Conservation (phyloP, 768 basidiomycete species). For the Mycena venus region DNA sequence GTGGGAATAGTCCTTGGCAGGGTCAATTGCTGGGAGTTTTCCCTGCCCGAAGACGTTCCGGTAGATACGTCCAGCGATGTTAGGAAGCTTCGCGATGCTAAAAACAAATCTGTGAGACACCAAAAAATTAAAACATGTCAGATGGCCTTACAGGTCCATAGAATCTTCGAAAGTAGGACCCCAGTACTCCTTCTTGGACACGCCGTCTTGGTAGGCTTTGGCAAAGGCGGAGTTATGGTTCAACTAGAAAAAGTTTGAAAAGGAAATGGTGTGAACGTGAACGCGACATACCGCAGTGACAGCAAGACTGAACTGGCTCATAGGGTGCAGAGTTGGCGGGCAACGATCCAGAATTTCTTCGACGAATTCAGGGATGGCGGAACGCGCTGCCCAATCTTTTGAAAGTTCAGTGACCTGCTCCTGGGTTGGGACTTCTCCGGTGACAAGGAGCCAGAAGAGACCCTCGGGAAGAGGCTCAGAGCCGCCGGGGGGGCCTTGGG, state of each 20-base stretch:
- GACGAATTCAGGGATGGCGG: slow-evolving; percentile 93
- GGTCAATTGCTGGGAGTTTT: slow-evolving; percentile 89
- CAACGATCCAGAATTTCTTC: slow-evolving; percentile 96
- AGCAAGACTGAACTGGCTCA: slow-evolving; percentile 98
- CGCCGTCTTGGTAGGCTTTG: slow-evolving; percentile 92
- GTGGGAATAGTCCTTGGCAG: slow-evolving; percentile 86
- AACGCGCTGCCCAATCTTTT: slow-evolving; percentile 95
- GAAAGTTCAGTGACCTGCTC: slow-evolving; percentile 91
- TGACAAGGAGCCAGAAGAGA: slow-evolving; percentile 96
- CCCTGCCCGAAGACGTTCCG: slow-evolving; percentile 90
- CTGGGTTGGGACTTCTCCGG: slow-evolving; percentile 92
- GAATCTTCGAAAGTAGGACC: slow-evolving; percentile 91
- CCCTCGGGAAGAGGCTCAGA: slow-evolving; percentile 93
- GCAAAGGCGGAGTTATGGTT: slow-evolving; percentile 98
- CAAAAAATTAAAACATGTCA: neutral
- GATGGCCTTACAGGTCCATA: slow-evolving; percentile 80
- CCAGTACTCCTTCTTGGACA: slow-evolving; percentile 98
- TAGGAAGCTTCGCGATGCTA: slow-evolving; percentile 96
- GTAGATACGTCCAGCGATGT: slow-evolving; percentile 94
- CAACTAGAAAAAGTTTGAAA: slow-evolving; percentile 58
- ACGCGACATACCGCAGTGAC: slow-evolving; percentile 83
- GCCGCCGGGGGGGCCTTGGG: slow-evolving; percentile 91
- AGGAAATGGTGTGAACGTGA: slow-evolving; percentile 1
- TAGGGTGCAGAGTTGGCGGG: slow-evolving; percentile 94
- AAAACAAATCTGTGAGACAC: slow-evolving; percentile 13